Conservation (phyloP, 2,329 filamentous ascomycete genomes). For the Zalaria sp. region DNA sequence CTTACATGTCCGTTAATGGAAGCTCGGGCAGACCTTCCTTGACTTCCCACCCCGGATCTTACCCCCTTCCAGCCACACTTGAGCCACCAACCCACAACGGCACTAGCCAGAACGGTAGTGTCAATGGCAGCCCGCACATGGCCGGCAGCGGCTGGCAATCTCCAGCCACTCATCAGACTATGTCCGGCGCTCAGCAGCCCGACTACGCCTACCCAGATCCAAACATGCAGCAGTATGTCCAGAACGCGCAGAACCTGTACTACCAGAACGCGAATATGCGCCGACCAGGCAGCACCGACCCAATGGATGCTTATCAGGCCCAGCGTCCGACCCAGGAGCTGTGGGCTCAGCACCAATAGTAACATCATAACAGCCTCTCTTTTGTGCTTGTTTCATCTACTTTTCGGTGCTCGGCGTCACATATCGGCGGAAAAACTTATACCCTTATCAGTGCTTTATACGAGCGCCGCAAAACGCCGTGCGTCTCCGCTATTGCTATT, state of each 20-base stretch:
- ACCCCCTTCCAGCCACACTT: conserved; percentile 51
- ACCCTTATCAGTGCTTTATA: too few species aligned
- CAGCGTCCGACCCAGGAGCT: conserved; percentile 43
- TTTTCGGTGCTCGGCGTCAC: background rate
- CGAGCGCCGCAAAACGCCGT: too few species aligned
- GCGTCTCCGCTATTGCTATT: too few species aligned
- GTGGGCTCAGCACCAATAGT: conserved; percentile 35
- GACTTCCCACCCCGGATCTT: conserved; percentile 64
- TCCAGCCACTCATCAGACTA: conserved; percentile 52
- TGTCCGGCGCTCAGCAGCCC: conserved; percentile 48
- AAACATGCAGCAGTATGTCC: conserved; percentile 31
- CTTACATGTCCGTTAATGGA: conserved; percentile 41
- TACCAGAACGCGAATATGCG: conserved; percentile 55
- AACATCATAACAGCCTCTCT: background rate
- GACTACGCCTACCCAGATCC: conserved; percentile 79
- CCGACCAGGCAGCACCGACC: conserved; percentile 58
- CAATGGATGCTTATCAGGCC: conserved; percentile 42
- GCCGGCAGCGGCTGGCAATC: conserved; percentile 71
- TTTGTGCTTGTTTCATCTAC: background rate
- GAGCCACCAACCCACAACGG: conserved; percentile 71
- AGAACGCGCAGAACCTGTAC: conserved; percentile 55
- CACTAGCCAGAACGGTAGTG: conserved; percentile 59
- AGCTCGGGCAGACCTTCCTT: conserved; percentile 38
- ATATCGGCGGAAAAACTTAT: background rate
- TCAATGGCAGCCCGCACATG: conserved; percentile 79